Evolutionary conservation across 2,329 filamentous ascomycete genomes (phyloP), one percentile per base, ranked within the genome.

Genomic region (Juglanconis sp.): DNA sequence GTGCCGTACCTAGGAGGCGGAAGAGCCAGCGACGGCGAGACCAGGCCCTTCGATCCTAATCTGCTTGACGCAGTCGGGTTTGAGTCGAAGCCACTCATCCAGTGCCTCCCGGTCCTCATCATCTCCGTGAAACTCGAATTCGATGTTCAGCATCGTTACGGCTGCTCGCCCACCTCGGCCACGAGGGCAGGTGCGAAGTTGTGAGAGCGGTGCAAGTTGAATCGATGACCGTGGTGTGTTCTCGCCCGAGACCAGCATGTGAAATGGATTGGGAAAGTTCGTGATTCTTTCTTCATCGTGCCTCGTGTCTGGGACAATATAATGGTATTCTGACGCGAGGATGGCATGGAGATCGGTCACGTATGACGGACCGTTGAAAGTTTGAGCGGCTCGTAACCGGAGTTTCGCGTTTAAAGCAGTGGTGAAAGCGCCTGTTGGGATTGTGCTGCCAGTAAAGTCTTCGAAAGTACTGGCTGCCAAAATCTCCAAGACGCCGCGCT

Each of bases 1-100:
- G 24, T 24, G 24, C 24, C 24, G 24, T 24, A 24, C 24, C 24
- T 24, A 24, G 24, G 24, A 24, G 24, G 24, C 24, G 24, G 24
- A 24, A 24, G 24, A 24, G 1, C 10, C 38, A 4, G 4, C 38
- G 10, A 42, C 38, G 11, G 10, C 38, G 50, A 40, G 81, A 24
- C 81, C 24, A 24, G 24, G 79, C 3, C 80, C 80, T 31, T 85
- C 82, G 48, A 85, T 77, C 69, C 79, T 81, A 58, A 85, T 74
- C 60, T 85, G 82, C 65, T 74, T 79, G 64, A 85, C 77, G 7
- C 81, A 79, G 59, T 84, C 81, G 2, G 83, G 83, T 77, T 86
- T 82, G 67, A 81, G 73, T 30, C 83, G 79, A 63, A 86, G 70
- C 82, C 83, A 86, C 66, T 86, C 82, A 57, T 78, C 74, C 82